Evolutionary conservation across 305 asterid species (phyloP).

Genomic region (Fraxinus xanthoxyloides): DNA sequence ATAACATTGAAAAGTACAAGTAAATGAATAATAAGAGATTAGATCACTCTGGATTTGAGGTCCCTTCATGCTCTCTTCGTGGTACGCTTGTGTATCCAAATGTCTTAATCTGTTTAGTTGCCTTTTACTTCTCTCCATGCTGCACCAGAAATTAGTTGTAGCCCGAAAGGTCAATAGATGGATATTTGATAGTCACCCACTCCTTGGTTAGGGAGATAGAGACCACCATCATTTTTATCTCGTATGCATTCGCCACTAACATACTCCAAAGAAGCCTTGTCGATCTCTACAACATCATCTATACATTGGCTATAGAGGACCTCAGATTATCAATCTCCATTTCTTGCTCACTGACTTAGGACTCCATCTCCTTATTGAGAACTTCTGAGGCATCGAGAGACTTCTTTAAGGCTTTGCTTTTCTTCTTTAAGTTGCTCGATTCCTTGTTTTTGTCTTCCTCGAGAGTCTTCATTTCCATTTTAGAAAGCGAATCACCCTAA

Average conservation of each 20-base stretch:
- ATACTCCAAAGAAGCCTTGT: not conserved
- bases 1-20: not conserved
- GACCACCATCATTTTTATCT: not conserved
- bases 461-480: not conserved
- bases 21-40: too few relatives aligned
- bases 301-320: not conserved
- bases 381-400: not conserved
- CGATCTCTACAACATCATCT: not conserved
- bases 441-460: not conserved
- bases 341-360: not conserved
- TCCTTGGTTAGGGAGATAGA: not conserved
- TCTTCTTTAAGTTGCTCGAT: not conserved
- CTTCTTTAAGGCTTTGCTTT: not conserved
- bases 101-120: not conserved
- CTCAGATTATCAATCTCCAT: not conserved
- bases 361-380: not conserved
- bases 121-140: not conserved
- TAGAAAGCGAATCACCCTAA: not conserved
- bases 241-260: not conserved
- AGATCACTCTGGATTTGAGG: not conserved
- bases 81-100: not conserved
- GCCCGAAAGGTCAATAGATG: not conserved
- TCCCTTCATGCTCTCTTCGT: not conserved
- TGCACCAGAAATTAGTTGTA: not conserved
- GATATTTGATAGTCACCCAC: not conserved